A percentile compares a stretch with the other conserved stretches of the same genome.
Conservation (phyloP, 2,329 filamentous ascomycete genomes). For the Colletotrichum euphorbiae region DNA sequence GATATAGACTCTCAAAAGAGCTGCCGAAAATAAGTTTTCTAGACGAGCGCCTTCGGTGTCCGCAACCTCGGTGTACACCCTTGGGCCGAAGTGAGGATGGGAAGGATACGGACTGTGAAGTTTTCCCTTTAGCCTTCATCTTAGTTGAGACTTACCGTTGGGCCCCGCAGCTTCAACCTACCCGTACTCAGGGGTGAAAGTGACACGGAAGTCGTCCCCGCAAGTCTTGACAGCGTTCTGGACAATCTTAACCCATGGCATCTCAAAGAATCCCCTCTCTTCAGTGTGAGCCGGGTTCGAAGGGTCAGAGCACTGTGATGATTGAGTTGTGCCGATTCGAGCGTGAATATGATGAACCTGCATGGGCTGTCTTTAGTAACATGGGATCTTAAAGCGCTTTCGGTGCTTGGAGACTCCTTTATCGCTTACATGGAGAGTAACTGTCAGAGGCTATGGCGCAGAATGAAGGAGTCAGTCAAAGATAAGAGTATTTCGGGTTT, state of each 20-base stretch:
- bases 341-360: constrained; percentile 51
- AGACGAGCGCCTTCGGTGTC: constrained; percentile 43
- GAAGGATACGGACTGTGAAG: constrained; percentile 44
- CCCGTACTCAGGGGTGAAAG: constrained; percentile 35
- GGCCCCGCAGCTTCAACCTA: background rate
- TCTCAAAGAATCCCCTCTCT: constrained; percentile 49
- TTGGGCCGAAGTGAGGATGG: constrained; percentile 41
- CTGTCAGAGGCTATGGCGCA: too few relatives aligned
- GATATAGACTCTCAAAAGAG: background rate
- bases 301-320: constrained; percentile 52
- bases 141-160: background rate
- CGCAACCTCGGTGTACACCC: constrained; percentile 43
- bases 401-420: background rate
- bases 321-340: constrained; percentile 51
- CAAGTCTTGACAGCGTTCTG: constrained; percentile 24
- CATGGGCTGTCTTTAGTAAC: too few relatives aligned
- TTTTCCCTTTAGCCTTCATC: background rate
- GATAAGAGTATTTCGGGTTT: too few relatives aligned
- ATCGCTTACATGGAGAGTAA: constrained; percentile 47
- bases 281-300: constrained; percentile 45
- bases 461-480: too few relatives aligned
- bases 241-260: constrained; percentile 42
- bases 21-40: constrained; percentile 41
- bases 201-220: constrained; percentile 13
- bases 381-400: background rate